Conservation (phyloP, 139 green algal species). For the Nannochloris sp. region DNA sequence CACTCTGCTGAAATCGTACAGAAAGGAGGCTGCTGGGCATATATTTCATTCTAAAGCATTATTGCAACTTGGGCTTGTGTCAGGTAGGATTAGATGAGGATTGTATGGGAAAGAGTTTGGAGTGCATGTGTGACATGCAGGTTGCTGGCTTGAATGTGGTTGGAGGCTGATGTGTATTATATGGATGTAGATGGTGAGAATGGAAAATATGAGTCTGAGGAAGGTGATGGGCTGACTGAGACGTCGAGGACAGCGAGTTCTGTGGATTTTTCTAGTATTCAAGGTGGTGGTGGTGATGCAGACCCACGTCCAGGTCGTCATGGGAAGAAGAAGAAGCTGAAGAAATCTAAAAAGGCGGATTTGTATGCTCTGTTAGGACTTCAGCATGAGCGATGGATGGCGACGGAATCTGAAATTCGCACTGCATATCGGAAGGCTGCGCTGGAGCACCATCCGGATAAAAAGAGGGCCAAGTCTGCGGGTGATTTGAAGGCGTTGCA, state of each 20-base stretch:
- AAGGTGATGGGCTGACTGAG: not conserved
- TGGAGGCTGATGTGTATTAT: too few relatives aligned
- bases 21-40: constrained; percentile 59
- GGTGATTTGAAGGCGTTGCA: constrained; percentile 35
- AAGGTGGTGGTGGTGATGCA: constrained; percentile 16
- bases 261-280: constrained; percentile 15
- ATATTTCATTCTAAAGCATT: constrained; percentile 52
- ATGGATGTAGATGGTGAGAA: constrained; percentile 12
- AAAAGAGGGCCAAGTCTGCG: constrained; percentile 32
- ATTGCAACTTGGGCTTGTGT: constrained; percentile 49
- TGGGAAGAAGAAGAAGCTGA: constrained; percentile 57
- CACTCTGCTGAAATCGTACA: constrained; percentile 16
- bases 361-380: constrained; percentile 80
- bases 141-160: not conserved
- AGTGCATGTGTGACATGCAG: not conserved
- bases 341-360: constrained; percentile 46
- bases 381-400: constrained; percentile 63
- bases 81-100: constrained; percentile 18
- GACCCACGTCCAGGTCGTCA: not conserved
- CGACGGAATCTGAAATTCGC: constrained; percentile 70
- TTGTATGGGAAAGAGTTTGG: not conserved
- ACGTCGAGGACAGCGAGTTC: constrained; percentile 9
- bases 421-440: constrained; percentile 69
- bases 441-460: constrained; percentile 89
- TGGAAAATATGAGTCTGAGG: not conserved